Conservation (phyloP, 306 rosid genomes). For the Vicia villosa region DNA sequence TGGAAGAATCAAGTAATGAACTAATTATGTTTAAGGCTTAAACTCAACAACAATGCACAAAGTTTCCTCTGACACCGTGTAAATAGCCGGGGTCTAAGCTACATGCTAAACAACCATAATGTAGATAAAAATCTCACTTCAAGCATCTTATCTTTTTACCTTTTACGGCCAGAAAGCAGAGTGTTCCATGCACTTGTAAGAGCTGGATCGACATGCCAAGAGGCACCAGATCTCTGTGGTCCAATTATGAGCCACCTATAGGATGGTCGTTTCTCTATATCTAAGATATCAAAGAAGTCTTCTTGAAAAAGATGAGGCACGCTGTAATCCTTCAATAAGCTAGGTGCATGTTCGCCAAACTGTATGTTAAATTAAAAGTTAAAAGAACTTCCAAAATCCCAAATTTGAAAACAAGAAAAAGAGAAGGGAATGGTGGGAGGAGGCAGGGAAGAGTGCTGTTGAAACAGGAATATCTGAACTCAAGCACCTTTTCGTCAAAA, state of each 20-base stretch:
- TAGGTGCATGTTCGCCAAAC: conserved; percentile 93
- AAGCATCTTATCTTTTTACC: conserved; percentile 50
- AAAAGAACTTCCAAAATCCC: conserved; percentile 33
- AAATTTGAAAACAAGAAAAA: conserved; percentile 34
- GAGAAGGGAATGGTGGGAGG: conserved; percentile 18
- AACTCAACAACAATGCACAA: conserved; percentile 26
- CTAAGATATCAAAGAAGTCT: conserved; percentile 80
- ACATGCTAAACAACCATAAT: conserved; percentile 12
- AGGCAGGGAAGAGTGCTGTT: conserved; percentile 6
- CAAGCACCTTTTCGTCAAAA: conserved; percentile 87
- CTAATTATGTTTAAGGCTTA: conserved; percentile 17
- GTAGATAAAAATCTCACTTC: conserved; percentile 21
- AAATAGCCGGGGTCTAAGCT: conserved; percentile 25
- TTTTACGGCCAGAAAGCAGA: conserved; percentile 86
- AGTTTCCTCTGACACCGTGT: conserved; percentile 28
- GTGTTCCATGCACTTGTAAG: conserved; percentile 99
- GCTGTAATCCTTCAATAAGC: conserved; percentile 80
- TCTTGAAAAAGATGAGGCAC: conserved; percentile 93
- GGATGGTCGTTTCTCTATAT: conserved; percentile 80
- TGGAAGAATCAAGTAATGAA: conserved; percentile 16
- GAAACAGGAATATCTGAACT: conserved; percentile 34
- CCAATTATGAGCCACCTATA: conserved; percentile 96
- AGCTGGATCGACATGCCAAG: conserved; percentile 99
- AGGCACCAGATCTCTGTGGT: conserved; percentile 98
- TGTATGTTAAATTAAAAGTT: conserved; percentile 40